Conservation (phyloP, 495 filamentous ascomycete genomes). For the Aspergillus olivimuriae region DNA sequence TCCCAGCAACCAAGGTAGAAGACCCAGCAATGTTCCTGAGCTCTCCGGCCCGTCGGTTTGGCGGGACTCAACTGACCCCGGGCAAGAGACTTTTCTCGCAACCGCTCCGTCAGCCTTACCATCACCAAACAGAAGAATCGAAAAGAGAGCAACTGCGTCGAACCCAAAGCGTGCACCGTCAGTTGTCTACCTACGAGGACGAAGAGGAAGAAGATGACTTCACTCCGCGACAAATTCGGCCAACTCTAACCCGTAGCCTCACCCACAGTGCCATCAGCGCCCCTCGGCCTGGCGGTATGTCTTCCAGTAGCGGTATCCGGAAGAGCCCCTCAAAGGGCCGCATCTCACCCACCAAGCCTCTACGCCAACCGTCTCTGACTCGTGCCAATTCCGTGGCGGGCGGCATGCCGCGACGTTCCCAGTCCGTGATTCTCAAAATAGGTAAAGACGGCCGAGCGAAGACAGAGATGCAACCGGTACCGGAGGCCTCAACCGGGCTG, state of each 20-base stretch:
- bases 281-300: conserved; percentile 25
- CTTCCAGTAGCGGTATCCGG: conserved; percentile 34
- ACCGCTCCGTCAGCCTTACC: conserved; percentile 46
- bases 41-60: conserved; percentile 42
- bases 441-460: conserved; percentile 66
- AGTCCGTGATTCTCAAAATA: conserved; percentile 60
- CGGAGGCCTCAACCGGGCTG: conserved; percentile 35
- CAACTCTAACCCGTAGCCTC: conserved; percentile 54
- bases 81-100: conserved; percentile 27
- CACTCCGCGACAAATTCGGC: conserved; percentile 40
- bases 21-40: conserved; percentile 54
- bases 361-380: conserved; percentile 26
- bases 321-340: conserved; percentile 43
- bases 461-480: conserved; percentile 58
- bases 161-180: conserved; percentile 17
- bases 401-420: conserved; percentile 28
- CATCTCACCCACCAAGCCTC: conserved; percentile 31
- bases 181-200: conserved; percentile 26
- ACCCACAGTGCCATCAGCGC: conserved; percentile 36
- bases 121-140: conserved; percentile 52
- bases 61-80: conserved; percentile 33
- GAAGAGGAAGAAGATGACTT: conserved; percentile 37
- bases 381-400: conserved; percentile 28
- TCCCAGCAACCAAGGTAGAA: conserved; percentile 33
- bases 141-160: conserved; percentile 46